Conservation (phyloP, 257 asterid species). For the Vinca minor region DNA sequence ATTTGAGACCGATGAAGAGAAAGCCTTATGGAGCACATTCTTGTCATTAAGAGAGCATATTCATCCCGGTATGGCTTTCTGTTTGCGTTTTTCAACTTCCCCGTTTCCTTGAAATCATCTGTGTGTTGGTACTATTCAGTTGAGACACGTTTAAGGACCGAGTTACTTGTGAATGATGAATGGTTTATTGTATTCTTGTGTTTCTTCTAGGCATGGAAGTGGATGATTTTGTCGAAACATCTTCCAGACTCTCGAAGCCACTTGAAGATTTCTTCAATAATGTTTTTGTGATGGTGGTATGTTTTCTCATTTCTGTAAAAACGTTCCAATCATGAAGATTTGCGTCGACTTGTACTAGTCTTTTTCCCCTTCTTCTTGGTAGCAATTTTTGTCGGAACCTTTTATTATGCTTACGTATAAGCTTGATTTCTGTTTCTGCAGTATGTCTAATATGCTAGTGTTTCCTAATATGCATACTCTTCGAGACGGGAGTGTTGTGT, state of each 20-base stretch:
- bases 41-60: conserved; percentile 55
- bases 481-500: no score
- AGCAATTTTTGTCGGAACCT: no score
- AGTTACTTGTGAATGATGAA: neutral
- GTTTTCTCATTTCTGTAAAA: conserved; percentile 17
- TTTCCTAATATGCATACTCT: no score
- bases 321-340: no score
- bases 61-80: conserved; percentile 45
- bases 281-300: conserved; percentile 95
- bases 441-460: no score
- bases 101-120: neutral
- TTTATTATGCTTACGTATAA: neutral
- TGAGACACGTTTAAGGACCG: neutral
- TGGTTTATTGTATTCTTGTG: conserved; percentile 1
- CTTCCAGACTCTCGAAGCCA: conserved; percentile 56
- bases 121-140: no score
- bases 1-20: conserved; percentile 73
- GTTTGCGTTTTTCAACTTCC: neutral
- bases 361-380: no score
- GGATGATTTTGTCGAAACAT: conserved; percentile 74
- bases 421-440: neutral
- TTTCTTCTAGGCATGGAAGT: conserved; percentile 75
- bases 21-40: conserved; percentile 68
- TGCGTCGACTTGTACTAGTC: neutral
- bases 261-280: conserved; percentile 76